A percentile compares a stretch with the other conserved stretches of the same genome.
Conservation (phyloP, 148 eudicot species). For the Diospyros lotus region DNA sequence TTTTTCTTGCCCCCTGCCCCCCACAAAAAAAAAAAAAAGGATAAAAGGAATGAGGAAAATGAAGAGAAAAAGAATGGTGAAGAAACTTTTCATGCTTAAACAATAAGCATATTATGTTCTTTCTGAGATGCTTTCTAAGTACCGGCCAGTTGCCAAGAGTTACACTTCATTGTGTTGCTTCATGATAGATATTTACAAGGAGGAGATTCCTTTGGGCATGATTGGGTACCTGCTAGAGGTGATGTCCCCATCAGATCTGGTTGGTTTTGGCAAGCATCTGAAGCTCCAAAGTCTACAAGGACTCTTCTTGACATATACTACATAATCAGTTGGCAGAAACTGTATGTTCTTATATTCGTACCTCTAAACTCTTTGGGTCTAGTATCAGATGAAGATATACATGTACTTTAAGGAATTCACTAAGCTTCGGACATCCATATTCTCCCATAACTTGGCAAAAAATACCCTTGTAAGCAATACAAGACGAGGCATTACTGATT, state of each 20-base stretch:
- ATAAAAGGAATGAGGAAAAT: background rate
- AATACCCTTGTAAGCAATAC: slow-evolving; percentile 44
- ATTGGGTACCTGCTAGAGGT: slow-evolving; percentile 88
- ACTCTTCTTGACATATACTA: slow-evolving; percentile 74
- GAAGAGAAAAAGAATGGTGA: background rate
- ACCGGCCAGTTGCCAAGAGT: background rate
- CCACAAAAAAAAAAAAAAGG: too few relatives aligned
- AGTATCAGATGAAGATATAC: slow-evolving; percentile 61
- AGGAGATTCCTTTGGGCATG: slow-evolving; percentile 68
- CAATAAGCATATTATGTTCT: background rate
- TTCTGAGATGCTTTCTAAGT: background rate
- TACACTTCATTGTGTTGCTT: slow-evolving; percentile 8
- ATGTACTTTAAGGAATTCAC: slow-evolving; percentile 68
- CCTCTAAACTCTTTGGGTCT: slow-evolving; percentile 89
- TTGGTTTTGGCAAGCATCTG: slow-evolving; percentile 88
- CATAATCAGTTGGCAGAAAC: slow-evolving; percentile 75
- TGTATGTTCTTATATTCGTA: slow-evolving; percentile 62
- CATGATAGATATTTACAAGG: slow-evolving; percentile 44
- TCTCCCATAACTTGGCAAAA: slow-evolving; percentile 54
- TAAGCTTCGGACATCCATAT: slow-evolving; percentile 51
- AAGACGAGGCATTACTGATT: slow-evolving; percentile 32
- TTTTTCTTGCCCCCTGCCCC: too few relatives aligned
- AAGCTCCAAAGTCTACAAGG: slow-evolving; percentile 62
- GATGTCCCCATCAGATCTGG: slow-evolving; percentile 90
- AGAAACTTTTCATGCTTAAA: background rate